These are phyloP conservation scores for Coelastrella sp. DNA, from an alignment of 139 green algal genomes.

Conservation along the genomic window DNA sequence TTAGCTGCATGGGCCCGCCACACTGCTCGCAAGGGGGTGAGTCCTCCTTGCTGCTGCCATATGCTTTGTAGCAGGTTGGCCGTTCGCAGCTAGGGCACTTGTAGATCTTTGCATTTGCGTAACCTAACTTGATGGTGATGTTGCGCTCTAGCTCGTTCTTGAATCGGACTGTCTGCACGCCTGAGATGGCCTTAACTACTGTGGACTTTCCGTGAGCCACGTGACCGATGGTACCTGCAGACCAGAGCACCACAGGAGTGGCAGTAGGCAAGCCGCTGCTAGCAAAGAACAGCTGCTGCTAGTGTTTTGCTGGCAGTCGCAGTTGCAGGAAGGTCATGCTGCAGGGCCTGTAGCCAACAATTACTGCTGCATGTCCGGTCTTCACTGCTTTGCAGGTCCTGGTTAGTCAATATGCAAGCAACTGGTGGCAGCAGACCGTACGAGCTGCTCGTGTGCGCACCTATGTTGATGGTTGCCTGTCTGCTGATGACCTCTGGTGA, in stretches of 20 bases:
- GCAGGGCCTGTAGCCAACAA: neutral
- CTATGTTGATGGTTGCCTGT: slow-evolving; percentile 99
- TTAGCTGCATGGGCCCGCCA: slow-evolving; percentile 89
- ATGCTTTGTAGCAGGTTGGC: slow-evolving; percentile 90
- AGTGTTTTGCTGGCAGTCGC: neutral
- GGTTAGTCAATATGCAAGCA: too few species aligned
- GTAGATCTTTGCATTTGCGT: slow-evolving; percentile 99
- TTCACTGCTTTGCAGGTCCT: neutral
- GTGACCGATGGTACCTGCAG: slow-evolving; percentile 97
- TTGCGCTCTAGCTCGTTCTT: slow-evolving; percentile 99
- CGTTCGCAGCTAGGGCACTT: slow-evolving; percentile 90
- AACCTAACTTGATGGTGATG: slow-evolving; percentile 98
- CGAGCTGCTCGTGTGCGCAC: slow-evolving; percentile 61
- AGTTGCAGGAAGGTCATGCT: neutral
- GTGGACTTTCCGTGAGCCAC: slow-evolving; percentile 99
- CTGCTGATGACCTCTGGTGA: slow-evolving; percentile 98
- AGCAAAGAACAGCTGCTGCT: neutral
- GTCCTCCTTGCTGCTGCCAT: slow-evolving; percentile 87
- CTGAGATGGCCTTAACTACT: slow-evolving; percentile 99
- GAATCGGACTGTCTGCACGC: slow-evolving; percentile 99
- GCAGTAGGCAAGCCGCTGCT: too few species aligned
- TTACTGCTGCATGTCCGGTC: neutral
- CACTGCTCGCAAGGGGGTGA: slow-evolving; percentile 71
- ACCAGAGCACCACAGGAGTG: too few species aligned
- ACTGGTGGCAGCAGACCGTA: too few species aligned